These are phyloP conservation scores for Guadua angustifolia DNA, from an alignment of 176 grass and related monocot genomes.

Conservation along the genomic window DNA sequence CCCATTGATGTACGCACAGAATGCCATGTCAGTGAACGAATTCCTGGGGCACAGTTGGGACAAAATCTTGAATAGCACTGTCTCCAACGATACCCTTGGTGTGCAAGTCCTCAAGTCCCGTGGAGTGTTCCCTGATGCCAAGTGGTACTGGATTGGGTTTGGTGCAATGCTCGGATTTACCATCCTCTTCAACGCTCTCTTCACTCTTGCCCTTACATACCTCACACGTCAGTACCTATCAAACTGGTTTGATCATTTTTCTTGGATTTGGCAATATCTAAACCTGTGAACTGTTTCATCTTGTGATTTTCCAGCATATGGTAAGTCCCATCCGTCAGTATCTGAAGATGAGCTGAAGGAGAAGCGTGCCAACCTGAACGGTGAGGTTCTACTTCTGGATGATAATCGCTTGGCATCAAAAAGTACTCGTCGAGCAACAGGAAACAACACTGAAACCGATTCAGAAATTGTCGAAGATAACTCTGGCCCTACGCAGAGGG, in stretches of 20 bases:
- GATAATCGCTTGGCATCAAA: conserved; percentile 46
- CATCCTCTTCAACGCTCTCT: conserved; percentile 82
- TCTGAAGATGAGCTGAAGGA: conserved; percentile 82
- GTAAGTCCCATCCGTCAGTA: conserved; percentile 60
- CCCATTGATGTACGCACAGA: conserved; percentile 89
- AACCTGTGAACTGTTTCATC: conserved; percentile 17
- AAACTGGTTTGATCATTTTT: conserved; percentile 26
- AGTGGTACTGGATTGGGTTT: conserved; percentile 93
- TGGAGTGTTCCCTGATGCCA: conserved; percentile 83
- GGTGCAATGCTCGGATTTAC: conserved; percentile 76
- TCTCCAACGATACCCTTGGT: conserved; percentile 53
- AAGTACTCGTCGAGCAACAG: conserved; percentile 41
- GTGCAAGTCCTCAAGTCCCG: conserved; percentile 59
- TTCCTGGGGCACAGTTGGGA: conserved; percentile 81
- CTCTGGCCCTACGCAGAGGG: conserved; percentile 52
- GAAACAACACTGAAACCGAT: conserved; percentile 17
- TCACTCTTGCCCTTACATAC: conserved; percentile 69
- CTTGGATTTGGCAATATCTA: conserved; percentile 12
- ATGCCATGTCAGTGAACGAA: conserved; percentile 80
- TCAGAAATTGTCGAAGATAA: conserved; percentile 22
- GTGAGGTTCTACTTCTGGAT: conserved; percentile 57
- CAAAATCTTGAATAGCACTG: conserved; percentile 46
- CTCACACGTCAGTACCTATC: conserved; percentile 58
- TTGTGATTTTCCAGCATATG: conserved; percentile 65
- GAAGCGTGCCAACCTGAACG: conserved; percentile 64